Conservation (phyloP, 2,329 filamentous ascomycete genomes). For the Ceratocystis diversiconidia region DNA sequence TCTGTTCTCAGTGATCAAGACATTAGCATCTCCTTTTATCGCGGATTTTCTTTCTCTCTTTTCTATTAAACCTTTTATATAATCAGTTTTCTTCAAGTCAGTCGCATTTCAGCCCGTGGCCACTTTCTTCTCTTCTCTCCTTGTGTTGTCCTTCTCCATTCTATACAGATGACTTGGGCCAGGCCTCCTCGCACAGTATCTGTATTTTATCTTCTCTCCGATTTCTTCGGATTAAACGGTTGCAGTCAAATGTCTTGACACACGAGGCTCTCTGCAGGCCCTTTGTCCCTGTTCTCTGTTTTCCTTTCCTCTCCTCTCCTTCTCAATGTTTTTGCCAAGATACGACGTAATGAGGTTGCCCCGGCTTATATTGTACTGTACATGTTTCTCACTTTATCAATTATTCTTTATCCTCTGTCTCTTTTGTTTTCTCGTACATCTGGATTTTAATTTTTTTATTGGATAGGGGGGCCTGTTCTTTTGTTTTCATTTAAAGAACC, state of each 20-base stretch:
- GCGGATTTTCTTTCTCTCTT: background rate
- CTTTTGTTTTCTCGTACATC: background rate
- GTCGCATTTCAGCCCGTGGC: background rate
- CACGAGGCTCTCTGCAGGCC: background rate
- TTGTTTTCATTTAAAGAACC: too few species aligned
- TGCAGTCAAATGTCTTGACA: background rate
- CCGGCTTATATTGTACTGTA: background rate
- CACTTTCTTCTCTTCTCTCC: too few species aligned
- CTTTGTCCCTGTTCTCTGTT: background rate
- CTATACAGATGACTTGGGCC: too few species aligned
- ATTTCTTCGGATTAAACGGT: background rate
- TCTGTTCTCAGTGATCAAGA: too few species aligned
- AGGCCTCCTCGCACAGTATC: background rate
- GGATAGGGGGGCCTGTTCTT: too few species aligned
- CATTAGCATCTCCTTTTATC: too few species aligned
- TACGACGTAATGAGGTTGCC: conserved; percentile 1
- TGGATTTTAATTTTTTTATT: too few species aligned
- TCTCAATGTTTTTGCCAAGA: background rate
- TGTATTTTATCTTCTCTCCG: background rate
- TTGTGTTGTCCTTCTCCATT: too few species aligned
- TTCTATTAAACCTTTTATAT: background rate
- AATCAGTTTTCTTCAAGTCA: background rate
- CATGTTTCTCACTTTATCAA: background rate
- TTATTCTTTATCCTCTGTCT: background rate
- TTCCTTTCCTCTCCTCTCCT: background rate